phyloP scores from a whole-genome alignment of 148 eudicot genomes.

The Pouteria glomerata region DNA sequence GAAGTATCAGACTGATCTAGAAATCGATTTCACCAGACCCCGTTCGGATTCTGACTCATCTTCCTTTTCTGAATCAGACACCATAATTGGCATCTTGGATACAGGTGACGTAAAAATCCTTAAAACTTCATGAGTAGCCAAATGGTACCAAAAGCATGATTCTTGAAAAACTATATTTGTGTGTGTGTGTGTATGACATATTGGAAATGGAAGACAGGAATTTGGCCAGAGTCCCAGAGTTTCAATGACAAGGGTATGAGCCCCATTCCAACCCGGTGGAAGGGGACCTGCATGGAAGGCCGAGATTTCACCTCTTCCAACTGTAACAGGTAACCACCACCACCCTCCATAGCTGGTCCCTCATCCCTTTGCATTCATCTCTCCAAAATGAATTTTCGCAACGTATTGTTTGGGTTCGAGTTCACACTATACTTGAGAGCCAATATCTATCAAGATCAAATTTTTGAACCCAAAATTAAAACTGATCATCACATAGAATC shows the following conservation, averaged over 20 bases:
- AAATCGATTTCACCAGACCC: conserved; percentile 21
- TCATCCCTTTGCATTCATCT: no score
- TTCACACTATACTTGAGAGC: no score
- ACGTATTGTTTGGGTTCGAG: no score
- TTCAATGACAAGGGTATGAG: conserved; percentile 53
- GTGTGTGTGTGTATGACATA: no score
- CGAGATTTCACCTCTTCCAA: conserved; percentile 37
- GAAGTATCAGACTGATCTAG: conserved; percentile 29
- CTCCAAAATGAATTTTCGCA: no score
- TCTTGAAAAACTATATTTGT: not conserved
- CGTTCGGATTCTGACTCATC: conserved; percentile 2
- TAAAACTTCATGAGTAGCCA: not conserved
- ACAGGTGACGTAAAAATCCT: conserved; percentile 59
- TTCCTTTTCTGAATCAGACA: conserved; percentile 26
- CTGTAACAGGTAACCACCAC: conserved; percentile 77
- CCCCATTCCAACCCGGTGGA: conserved; percentile 66
- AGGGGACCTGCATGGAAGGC: conserved; percentile 61
- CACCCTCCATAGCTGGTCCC: no score
- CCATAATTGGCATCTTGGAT: conserved; percentile 63
- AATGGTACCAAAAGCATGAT: not conserved
- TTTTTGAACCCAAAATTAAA: no score
- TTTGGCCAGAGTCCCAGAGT: conserved; percentile 80
- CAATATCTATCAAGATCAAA: no score
- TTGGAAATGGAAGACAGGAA: conserved; percentile 29
- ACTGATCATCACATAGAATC: no score